These are phyloP conservation scores for Trichothecium sympodiale DNA, from an alignment of 2,329 filamentous ascomycete genomes.

Conservation along the genomic window DNA sequence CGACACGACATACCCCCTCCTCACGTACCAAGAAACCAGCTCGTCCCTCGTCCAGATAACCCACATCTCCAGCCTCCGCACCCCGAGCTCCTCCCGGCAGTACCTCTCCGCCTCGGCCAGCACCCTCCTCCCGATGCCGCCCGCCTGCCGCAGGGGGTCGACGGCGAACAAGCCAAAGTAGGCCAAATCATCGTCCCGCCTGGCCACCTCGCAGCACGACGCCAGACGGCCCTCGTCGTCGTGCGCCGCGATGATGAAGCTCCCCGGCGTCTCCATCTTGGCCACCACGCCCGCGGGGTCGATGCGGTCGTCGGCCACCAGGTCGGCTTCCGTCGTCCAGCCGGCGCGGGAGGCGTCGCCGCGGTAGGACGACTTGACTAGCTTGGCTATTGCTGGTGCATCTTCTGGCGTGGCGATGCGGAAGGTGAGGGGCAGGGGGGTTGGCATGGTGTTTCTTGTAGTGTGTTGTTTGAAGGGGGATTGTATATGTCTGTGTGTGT, in stretches of 20 bases:
- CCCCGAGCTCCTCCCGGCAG: conserved; percentile 20
- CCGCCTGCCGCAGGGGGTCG: conserved; percentile 27
- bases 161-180: conserved; percentile 40
- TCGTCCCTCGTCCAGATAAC: conserved; percentile 32
- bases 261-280: conserved; percentile 27
- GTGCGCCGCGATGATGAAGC: conserved; percentile 25
- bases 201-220: conserved; percentile 32
- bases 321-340: conserved; percentile 36
- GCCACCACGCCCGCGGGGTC: conserved; percentile 19
- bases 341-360: conserved; percentile 27
- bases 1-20: conserved; percentile 28
- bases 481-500: too few species aligned
- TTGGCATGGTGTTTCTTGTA: conserved; percentile 1
- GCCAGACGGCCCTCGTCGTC: conserved; percentile 17
- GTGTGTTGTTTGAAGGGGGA: too few species aligned
- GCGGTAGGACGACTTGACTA: conserved; percentile 33
- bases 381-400: conserved; percentile 18
- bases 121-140: conserved; percentile 30
- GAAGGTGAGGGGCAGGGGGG: conserved; percentile 19
- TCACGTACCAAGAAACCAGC: conserved; percentile 33
- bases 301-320: conserved; percentile 32
- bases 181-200: conserved; percentile 14
- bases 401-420: conserved; percentile 23
- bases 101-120: conserved; percentile 28
- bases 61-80: conserved; percentile 26